Conservation (phyloP, 805 yeast genomes). For the Torulaspora delbrueckii region DNA sequence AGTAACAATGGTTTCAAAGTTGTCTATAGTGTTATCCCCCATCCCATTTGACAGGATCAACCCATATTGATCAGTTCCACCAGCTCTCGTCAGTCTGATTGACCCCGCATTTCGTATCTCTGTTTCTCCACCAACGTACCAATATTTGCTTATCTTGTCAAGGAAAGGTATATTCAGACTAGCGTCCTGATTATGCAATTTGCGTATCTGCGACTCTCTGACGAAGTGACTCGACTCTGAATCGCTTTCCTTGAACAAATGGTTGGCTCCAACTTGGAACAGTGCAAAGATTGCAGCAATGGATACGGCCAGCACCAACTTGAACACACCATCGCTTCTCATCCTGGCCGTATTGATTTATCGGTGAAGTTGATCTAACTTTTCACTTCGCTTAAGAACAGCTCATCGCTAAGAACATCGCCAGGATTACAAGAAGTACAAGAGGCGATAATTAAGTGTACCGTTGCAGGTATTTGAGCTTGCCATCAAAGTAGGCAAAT, state of each 20-base stretch:
- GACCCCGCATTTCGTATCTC: slow-evolving; percentile 28
- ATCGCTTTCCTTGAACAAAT: neutral
- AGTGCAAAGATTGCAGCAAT: slow-evolving; percentile 6
- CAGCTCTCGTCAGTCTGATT: slow-evolving; percentile 22
- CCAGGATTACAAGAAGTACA: neutral
- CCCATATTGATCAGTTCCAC: slow-evolving; percentile 21
- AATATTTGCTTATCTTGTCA: slow-evolving; percentile 28
- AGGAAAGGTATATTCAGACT: slow-evolving; percentile 28
- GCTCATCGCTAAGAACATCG: neutral
- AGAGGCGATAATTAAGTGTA: neutral
- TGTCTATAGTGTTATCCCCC: slow-evolving; percentile 33
- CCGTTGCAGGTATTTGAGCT: neutral
- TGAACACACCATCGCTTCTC: slow-evolving; percentile 7
- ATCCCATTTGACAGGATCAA: slow-evolving; percentile 30
- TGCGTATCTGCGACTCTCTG: slow-evolving; percentile 13
- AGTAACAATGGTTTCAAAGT: slow-evolving; percentile 26
- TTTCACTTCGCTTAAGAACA: neutral
- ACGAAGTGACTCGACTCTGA: neutral
- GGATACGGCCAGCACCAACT: slow-evolving; percentile 4
- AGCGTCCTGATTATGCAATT: slow-evolving; percentile 24
- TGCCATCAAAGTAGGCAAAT: neutral
- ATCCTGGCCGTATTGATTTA: slow-evolving; percentile 1
- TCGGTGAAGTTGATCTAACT: neutral
- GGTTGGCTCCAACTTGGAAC: slow-evolving; percentile 5
- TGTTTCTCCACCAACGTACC: slow-evolving; percentile 31